A percentile compares a stretch with the other conserved stretches of the same genome.
Evolutionary conservation across 139 green algal species (phyloP).

Genomic region (Prasinococcaceae sp.): DNA sequence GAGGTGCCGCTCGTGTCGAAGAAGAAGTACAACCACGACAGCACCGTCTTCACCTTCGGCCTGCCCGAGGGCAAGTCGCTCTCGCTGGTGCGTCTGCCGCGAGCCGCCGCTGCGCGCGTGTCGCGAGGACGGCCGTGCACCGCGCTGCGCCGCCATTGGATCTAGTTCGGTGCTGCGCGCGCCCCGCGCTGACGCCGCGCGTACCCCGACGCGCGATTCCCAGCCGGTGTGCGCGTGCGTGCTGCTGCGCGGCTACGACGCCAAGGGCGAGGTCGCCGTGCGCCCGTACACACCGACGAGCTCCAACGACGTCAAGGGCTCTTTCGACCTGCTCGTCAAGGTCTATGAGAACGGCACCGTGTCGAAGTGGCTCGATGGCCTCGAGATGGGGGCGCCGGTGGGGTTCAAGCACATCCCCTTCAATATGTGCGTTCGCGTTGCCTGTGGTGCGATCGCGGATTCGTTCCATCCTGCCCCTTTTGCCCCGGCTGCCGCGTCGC

Average conservation of each 20-base stretch:
- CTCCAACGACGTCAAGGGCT: neutral
- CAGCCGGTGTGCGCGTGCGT: conserved; percentile 2
- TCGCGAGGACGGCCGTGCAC: no score
- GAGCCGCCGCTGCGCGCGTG: no score
- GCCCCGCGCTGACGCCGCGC: no score
- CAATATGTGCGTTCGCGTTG: no score
- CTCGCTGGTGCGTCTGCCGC: no score
- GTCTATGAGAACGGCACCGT: conserved; percentile 12
- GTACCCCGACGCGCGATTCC: no score
- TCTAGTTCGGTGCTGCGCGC: no score
- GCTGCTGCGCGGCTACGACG: neutral
- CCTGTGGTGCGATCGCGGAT: neutral
- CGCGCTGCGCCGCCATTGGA: no score
- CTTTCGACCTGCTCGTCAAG: conserved; percentile 11
- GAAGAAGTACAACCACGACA: conserved; percentile 3
- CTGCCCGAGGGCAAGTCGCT: conserved; percentile 1
- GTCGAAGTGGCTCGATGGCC: conserved; percentile 3
- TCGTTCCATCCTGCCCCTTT: no score
- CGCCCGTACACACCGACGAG: conserved; percentile 5
- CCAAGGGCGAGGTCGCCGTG: neutral
- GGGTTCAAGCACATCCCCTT: conserved; percentile 6
- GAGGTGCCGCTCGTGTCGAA: neutral
- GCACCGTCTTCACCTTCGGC: conserved; percentile 1
- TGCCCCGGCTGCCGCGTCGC: no score
- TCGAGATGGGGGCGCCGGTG: conserved; percentile 2